Evolutionary conservation across 1,284 basidiomycete genomes (phyloP).

Genomic region (Ceratobasidium sp.): DNA sequence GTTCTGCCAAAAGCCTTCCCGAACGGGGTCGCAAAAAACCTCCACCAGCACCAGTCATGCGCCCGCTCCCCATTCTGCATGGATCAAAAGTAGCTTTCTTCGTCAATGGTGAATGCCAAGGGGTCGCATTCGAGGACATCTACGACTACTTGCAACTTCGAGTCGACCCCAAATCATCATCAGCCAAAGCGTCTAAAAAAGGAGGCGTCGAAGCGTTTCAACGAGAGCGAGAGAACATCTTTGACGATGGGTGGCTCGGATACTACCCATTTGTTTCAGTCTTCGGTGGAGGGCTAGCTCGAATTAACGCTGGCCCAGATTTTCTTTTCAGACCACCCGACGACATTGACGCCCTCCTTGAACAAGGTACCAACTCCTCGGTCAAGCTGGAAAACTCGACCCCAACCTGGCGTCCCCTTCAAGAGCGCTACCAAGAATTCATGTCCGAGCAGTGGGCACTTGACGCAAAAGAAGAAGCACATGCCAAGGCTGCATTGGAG

Average conservation of each 20-base stretch:
- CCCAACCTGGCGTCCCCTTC: slow-evolving; percentile 76
- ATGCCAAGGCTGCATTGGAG: slow-evolving; percentile 58
- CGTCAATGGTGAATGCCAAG: slow-evolving; percentile 89
- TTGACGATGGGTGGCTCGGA: slow-evolving; percentile 94
- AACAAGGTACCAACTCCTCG: slow-evolving; percentile 50
- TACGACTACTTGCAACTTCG: slow-evolving; percentile 92
- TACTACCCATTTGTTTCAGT: slow-evolving; percentile 96
- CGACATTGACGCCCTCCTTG: slow-evolving; percentile 69
- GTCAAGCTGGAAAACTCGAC: slow-evolving; percentile 40
- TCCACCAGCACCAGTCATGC: slow-evolving; percentile 59
- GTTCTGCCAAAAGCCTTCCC: slow-evolving; percentile 52
- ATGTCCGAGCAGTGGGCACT: slow-evolving; percentile 79
- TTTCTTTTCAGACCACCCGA: slow-evolving; percentile 82
- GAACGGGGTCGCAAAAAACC: slow-evolving; percentile 53
- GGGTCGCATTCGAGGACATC: slow-evolving; percentile 86
- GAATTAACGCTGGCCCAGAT: slow-evolving; percentile 86
- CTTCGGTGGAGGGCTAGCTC: slow-evolving; percentile 89
- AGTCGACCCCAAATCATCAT: slow-evolving; percentile 52
- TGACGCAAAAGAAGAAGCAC: slow-evolving; percentile 73
- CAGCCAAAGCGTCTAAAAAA: slow-evolving; percentile 57
- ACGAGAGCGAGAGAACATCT: slow-evolving; percentile 81
- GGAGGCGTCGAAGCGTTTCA: slow-evolving; percentile 63
- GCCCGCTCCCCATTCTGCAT: slow-evolving; percentile 75
- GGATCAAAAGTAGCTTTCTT: slow-evolving; percentile 89
- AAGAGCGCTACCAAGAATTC: slow-evolving; percentile 81